These are phyloP conservation scores for Diplodia sapinea DNA, from an alignment of 2,329 filamentous ascomycete genomes.

Conservation along the genomic window DNA sequence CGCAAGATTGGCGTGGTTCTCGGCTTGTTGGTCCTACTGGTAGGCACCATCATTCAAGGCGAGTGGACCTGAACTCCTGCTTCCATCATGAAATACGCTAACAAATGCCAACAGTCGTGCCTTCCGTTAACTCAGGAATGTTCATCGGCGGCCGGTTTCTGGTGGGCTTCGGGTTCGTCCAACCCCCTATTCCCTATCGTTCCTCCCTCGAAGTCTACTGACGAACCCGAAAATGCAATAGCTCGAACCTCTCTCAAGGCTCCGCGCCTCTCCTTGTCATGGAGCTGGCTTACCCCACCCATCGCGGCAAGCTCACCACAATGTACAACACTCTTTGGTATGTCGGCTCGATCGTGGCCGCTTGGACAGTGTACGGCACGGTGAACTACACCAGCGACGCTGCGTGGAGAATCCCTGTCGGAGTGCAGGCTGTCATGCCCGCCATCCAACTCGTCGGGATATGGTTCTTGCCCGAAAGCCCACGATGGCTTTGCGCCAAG, in stretches of 20 bases:
- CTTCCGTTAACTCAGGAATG: slow-evolving; percentile 41
- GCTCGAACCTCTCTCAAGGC: slow-evolving; percentile 48
- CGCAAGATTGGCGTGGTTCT: slow-evolving; percentile 59
- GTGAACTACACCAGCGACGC: slow-evolving; percentile 36
- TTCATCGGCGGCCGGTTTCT: slow-evolving; percentile 68
- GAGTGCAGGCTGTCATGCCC: slow-evolving; percentile 37
- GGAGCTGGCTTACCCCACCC: slow-evolving; percentile 67
- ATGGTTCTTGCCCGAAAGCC: slow-evolving; percentile 59
- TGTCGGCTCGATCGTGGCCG: slow-evolving; percentile 49
- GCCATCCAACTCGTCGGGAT: slow-evolving; percentile 48
- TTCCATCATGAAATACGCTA: not conserved
- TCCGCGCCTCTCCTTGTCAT: slow-evolving; percentile 63
- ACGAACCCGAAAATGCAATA: slow-evolving; percentile 41
- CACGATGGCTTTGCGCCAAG: slow-evolving; percentile 53
- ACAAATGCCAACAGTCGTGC: not conserved
- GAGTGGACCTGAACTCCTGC: slow-evolving; percentile 38
- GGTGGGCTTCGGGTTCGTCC: slow-evolving; percentile 60
- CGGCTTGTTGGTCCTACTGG: slow-evolving; percentile 58
- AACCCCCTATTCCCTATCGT: slow-evolving; percentile 54
- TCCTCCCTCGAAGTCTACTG: not conserved
- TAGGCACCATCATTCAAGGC: slow-evolving; percentile 59
- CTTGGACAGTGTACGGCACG: slow-evolving; percentile 38
- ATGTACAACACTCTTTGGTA: slow-evolving; percentile 61
- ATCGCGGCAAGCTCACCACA: slow-evolving; percentile 66
- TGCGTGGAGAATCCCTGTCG: slow-evolving; percentile 34